Percentiles rank a stretch among this genome's conserved stretches.
phyloP scores from a whole-genome alignment of 768 basidiomycete genomes.

The Hygrocybe punicea region DNA sequence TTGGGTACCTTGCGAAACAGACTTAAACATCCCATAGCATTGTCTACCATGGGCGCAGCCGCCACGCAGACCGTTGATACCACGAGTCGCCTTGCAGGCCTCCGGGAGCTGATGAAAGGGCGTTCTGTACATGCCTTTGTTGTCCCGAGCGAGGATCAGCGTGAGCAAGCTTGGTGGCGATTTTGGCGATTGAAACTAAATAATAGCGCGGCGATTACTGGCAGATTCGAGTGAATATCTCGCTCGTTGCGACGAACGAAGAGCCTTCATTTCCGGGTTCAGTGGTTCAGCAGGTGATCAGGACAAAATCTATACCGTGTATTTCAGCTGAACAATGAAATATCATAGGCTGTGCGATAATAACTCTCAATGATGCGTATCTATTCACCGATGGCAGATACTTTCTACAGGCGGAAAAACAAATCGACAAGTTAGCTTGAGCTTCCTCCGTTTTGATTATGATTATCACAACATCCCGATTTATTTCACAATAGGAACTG shows the following conservation, averaged over 20 bases:
- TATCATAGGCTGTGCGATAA: conserved; percentile 17
- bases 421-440: conserved; percentile 69
- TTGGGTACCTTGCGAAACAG: neutral
- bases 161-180: conserved; percentile 43
- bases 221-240: conserved; percentile 79
- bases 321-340: neutral
- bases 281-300: conserved; percentile 83
- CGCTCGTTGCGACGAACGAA: conserved; percentile 76
- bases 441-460: neutral
- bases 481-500: conserved; percentile 60
- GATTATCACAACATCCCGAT: neutral
- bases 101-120: conserved; percentile 68
- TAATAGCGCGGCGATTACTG: neutral
- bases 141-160: conserved; percentile 90
- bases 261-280: conserved; percentile 90
- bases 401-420: conserved; percentile 86
- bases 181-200: neutral
- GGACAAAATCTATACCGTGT: neutral
- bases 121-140: conserved; percentile 64
- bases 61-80: conserved; percentile 56
- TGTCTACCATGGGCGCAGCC: conserved; percentile 35
- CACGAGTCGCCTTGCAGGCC: conserved; percentile 52
- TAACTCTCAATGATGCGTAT: conserved; percentile 53
- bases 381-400: conserved; percentile 97
- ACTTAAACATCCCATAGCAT: neutral